Percentiles rank a stretch among this genome's conserved stretches.
Conservation (phyloP, 768 basidiomycete genomes). For the Ramaria sp. region DNA sequence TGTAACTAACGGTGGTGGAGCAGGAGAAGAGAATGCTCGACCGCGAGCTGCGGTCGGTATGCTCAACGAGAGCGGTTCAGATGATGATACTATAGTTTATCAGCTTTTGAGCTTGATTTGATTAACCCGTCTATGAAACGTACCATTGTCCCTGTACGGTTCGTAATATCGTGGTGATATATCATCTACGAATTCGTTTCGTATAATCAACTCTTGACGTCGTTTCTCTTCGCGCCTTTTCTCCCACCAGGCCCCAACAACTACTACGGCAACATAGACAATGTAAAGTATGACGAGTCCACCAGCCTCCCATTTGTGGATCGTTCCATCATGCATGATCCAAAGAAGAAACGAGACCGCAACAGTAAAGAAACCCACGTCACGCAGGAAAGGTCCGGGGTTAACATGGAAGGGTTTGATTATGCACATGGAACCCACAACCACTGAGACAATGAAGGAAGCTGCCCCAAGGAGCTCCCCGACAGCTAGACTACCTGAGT, state of each 20-base stretch:
- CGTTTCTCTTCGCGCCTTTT: conserved; percentile 38
- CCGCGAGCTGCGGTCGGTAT: conserved; percentile 18
- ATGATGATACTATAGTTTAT: conserved; percentile 6
- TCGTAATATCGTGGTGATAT: conserved; percentile 24
- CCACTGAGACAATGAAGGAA: conserved; percentile 90
- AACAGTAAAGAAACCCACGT: conserved; percentile 88
- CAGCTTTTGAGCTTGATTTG: conserved; percentile 7
- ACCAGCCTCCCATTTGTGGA: conserved; percentile 63
- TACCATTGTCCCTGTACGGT: conserved; percentile 57
- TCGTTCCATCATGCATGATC: conserved; percentile 66
- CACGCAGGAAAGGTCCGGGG: conserved; percentile 73
- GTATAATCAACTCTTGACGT: conserved; percentile 37
- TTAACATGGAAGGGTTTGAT: conserved; percentile 89
- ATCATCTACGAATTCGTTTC: conserved; percentile 50
- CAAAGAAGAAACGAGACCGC: conserved; percentile 68
- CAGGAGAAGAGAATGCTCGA: conserved; percentile 28
- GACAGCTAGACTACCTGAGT: conserved; percentile 83
- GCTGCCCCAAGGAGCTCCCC: conserved; percentile 95
- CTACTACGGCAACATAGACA: conserved; percentile 66
- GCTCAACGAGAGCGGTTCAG: conserved; percentile 5
- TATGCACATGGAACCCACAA: conserved; percentile 96
- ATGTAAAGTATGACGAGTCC: conserved; percentile 64
- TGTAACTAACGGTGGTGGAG: conserved; percentile 25
- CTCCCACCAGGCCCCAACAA: conserved; percentile 70
- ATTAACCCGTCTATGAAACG: conserved; percentile 15